Evolutionary conservation across 371 early-diverging fungal species (phyloP).

Genomic region (Smittium culicis): DNA sequence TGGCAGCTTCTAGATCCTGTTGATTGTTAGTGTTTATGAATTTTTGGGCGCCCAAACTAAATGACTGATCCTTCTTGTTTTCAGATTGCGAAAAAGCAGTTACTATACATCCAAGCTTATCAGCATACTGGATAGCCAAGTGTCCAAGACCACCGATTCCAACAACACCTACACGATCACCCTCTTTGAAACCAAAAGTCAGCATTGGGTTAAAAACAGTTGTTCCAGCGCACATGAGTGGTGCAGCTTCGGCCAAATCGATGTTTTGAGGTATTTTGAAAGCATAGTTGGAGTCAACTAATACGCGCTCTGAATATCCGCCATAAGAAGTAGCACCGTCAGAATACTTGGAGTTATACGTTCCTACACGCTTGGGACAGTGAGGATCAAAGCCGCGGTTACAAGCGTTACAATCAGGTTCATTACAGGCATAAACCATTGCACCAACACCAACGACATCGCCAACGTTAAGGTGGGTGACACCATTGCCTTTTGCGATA

Average conservation of each 20-base stretch:
- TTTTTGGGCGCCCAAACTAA: conserved; percentile 49
- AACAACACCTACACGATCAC: conserved; percentile 40
- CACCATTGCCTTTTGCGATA: conserved; percentile 39
- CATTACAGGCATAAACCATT: conserved; percentile 31
- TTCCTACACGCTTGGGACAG: conserved; percentile 29
- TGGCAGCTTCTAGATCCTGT: conserved; percentile 18
- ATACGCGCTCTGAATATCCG: conserved; percentile 52
- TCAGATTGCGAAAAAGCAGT: conserved; percentile 54
- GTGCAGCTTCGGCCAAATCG: conserved; percentile 37
- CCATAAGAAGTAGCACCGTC: conserved; percentile 48
- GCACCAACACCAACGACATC: conserved; percentile 63
- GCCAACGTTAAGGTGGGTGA: conserved; percentile 44
- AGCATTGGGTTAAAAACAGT: conserved; percentile 40
- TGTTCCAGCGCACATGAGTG: conserved; percentile 47
- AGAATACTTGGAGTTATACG: conserved; percentile 43
- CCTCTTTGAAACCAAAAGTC: conserved; percentile 28
- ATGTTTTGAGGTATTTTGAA: conserved; percentile 47
- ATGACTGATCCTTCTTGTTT: conserved; percentile 49
- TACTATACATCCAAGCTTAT: conserved; percentile 46
- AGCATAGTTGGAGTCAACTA: conserved; percentile 40
- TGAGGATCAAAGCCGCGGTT: conserved; percentile 26
- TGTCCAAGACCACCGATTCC: conserved; percentile 56
- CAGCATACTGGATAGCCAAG: conserved; percentile 45
- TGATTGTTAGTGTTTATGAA: conserved; percentile 25
- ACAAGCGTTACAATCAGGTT: conserved; percentile 17